Evolutionary conservation across 2,329 filamentous ascomycete genomes (phyloP).

Genomic region (Arachnomyces sp.): DNA sequence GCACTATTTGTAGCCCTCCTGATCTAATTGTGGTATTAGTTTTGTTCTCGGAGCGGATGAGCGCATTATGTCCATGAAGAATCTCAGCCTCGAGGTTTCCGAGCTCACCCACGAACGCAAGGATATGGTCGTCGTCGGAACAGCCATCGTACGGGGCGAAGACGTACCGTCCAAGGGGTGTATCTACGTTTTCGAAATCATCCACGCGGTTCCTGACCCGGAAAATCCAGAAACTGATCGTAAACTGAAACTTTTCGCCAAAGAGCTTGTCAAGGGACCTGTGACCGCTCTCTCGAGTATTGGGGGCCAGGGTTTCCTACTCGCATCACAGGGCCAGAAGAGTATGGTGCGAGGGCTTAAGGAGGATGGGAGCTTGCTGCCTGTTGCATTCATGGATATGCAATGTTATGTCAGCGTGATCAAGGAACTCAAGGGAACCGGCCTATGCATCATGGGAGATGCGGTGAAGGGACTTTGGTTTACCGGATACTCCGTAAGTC

Average conservation of each 20-base stretch:
- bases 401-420: conserved; percentile 84
- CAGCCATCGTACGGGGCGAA: conserved; percentile 77
- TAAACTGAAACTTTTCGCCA: conserved; percentile 74
- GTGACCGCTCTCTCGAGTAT: conserved; percentile 80
- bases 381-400: conserved; percentile 96
- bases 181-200: conserved; percentile 85
- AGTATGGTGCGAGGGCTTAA: conserved; percentile 94
- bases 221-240: conserved; percentile 76
- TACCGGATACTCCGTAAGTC: conserved; percentile 68
- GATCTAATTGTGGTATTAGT: conserved; percentile 18
- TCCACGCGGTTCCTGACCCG: conserved; percentile 83
- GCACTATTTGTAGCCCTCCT: background rate
- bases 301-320: conserved; percentile 78
- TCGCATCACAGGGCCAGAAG: conserved; percentile 90
- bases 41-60: conserved; percentile 66
- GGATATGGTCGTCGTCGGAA: conserved; percentile 75
- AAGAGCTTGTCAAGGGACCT: conserved; percentile 85
- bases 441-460: conserved; percentile 80
- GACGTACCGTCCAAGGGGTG: conserved; percentile 78
- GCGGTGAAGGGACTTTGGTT: conserved; percentile 94
- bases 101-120: conserved; percentile 82
- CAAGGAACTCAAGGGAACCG: conserved; percentile 73
- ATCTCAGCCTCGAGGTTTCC: conserved; percentile 78
- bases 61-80: conserved; percentile 70
- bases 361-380: conserved; percentile 84